A percentile compares a stretch with the other conserved stretches of the same genome.
These are phyloP conservation scores for Phialophora tarda DNA, from an alignment of 2,329 filamentous ascomycete species.

Conservation along the genomic window DNA sequence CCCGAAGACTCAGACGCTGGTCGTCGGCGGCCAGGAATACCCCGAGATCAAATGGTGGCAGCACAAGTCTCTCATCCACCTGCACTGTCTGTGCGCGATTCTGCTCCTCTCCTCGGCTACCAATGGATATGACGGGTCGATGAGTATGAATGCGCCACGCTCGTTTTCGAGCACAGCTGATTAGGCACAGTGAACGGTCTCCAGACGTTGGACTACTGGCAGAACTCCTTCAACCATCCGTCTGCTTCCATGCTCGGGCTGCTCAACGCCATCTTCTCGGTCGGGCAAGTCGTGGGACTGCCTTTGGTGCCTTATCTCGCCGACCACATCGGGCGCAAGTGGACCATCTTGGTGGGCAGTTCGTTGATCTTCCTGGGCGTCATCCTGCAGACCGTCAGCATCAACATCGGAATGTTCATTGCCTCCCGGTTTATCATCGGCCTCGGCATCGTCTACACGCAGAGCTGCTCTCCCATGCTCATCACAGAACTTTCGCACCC, in stretches of 20 bases:
- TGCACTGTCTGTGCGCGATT: conserved; percentile 59
- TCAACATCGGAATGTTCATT: conserved; percentile 57
- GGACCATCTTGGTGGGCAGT: conserved; percentile 55
- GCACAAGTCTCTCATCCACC: conserved; percentile 18
- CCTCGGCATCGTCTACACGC: conserved; percentile 59
- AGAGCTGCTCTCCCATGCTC: conserved; percentile 48
- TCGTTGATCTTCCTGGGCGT: conserved; percentile 54
- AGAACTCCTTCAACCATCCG: conserved; percentile 45
- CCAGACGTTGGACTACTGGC: conserved; percentile 22
- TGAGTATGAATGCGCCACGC: conserved; percentile 10
- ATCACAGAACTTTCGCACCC: conserved; percentile 56
- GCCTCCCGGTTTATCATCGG: conserved; percentile 67
- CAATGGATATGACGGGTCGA: conserved; percentile 32
- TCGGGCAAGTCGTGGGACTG: conserved; percentile 54
- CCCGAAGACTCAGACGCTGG: conserved; percentile 7
- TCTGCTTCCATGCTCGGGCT: conserved; percentile 48
- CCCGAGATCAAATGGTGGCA: conserved; percentile 23
- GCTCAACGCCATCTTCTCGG: conserved; percentile 47
- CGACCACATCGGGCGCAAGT: conserved; percentile 54
- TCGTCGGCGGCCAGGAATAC: conserved; percentile 17
- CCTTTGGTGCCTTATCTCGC: conserved; percentile 53
- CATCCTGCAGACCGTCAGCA: conserved; percentile 52
- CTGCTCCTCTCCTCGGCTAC: conserved; percentile 63
- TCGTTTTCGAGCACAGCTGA: neutral
- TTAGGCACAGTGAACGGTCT: conserved; percentile 27